Evolutionary conservation across 805 yeast species (phyloP).

Genomic region (Suhomyces kilbournensis): DNA sequence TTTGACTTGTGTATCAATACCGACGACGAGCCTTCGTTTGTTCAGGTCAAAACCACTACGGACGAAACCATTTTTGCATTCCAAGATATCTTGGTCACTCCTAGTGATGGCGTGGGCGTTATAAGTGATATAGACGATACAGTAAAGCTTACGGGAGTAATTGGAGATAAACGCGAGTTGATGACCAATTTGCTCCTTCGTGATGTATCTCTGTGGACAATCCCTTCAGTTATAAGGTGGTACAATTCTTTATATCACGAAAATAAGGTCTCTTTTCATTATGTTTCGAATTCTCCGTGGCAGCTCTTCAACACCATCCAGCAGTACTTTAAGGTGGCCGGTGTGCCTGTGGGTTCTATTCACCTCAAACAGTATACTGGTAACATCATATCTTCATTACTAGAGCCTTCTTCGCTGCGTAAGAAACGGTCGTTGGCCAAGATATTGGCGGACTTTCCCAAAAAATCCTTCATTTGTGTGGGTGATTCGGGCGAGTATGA

Average conservation of each 20-base stretch:
- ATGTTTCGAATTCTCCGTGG: conserved; percentile 95
- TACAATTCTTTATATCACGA: conserved; percentile 46
- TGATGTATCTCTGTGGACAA: conserved; percentile 61
- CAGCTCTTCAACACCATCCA: conserved; percentile 66
- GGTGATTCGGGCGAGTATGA: conserved; percentile 98
- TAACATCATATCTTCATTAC: conserved; percentile 70
- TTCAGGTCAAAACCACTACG: conserved; percentile 48
- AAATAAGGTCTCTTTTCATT: conserved; percentile 67
- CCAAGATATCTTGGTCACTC: conserved; percentile 44
- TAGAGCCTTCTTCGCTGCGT: conserved; percentile 84
- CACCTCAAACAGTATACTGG: conserved; percentile 89
- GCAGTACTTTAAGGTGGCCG: conserved; percentile 52
- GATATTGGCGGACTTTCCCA: conserved; percentile 69
- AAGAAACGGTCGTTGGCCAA: conserved; percentile 64
- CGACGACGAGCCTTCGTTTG: conserved; percentile 57
- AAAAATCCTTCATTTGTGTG: conserved; percentile 73
- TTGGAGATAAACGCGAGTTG: conserved; percentile 81
- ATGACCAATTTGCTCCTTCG: conserved; percentile 74
- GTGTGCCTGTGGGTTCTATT: conserved; percentile 76
- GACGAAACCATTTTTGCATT: conserved; percentile 49
- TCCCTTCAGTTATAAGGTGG: conserved; percentile 76
- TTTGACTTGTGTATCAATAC: conserved; percentile 54
- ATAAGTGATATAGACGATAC: conserved; percentile 96
- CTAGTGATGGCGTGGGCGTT: conserved; percentile 56
- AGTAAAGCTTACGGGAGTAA: conserved; percentile 82